Evolutionary conservation across 1,284 basidiomycete genomes (phyloP), one percentile per base, ranked within the genome.

Genomic region (Microstroma glucosiphilum): DNA sequence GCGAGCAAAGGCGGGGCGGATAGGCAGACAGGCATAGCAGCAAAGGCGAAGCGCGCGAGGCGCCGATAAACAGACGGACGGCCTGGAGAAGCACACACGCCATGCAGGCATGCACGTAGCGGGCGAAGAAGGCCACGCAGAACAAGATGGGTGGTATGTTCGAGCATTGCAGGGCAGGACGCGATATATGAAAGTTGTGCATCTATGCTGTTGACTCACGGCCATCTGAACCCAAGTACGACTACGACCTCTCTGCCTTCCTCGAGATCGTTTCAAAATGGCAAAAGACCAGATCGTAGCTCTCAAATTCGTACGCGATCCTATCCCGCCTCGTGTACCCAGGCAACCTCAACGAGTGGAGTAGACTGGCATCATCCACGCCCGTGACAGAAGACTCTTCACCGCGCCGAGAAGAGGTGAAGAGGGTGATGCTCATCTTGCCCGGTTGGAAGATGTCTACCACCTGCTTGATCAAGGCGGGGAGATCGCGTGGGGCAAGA

Each of bases 221-320:
- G 3, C 30, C 30, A 37, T 3, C 30, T 9, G 4, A 37, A 4
- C 30, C 30, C 9, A 37, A 9, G 4, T 37, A 9, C 9, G n/a
- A 3, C 30, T 37, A 37, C 30, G 30, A 37, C 43, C 61, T 53
- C 26, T 57, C 54, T 30, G 53, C 55, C 37, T 26, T 54, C 21
- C 21, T 15, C 15, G 51, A 13, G 21, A 19, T 21, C 21, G 51
- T 26, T 21, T 77, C 70, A 59, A 78, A 76, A 7, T 68, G 66
- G 41, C 74, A 64, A 70, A 79, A 97, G 42, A 92, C 90, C 66
- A 97, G 83, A 80, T 94, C 91, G 80, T 97, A 98, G 58, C 89
- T 91, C 59, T 90, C 90, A 79, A 97, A 93, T 80, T 96, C 92
- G 83, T 98, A 98, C 77, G 94, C 90, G 80, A 98, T 98, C 80